These are phyloP conservation scores for Babesia divergens DNA, from an alignment of 169 alveolate species.

Conservation along the genomic window DNA sequence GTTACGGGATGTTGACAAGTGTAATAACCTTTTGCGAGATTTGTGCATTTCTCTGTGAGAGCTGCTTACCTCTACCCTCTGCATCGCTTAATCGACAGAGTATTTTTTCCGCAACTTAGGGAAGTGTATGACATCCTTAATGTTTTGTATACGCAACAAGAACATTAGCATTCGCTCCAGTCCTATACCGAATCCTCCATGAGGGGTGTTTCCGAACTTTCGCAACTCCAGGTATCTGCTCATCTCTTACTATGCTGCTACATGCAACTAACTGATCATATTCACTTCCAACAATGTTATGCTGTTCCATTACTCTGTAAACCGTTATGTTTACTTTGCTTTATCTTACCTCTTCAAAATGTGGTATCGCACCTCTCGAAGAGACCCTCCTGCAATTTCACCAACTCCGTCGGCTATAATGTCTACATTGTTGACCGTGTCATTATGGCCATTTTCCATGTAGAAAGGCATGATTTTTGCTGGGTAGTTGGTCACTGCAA, in stretches of 20 bases:
- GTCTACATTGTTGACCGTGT: slow-evolving; percentile 96
- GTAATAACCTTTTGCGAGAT: not conserved
- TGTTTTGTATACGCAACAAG: slow-evolving; percentile 94
- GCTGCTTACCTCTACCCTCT: not conserved
- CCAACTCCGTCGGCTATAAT: slow-evolving; percentile 93
- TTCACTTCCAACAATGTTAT: slow-evolving; percentile 66
- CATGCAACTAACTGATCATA: slow-evolving; percentile 72
- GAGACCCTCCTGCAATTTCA: slow-evolving; percentile 95
- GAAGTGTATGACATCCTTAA: slow-evolving; percentile 98
- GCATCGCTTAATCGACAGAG: slow-evolving; percentile 69
- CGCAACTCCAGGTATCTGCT: slow-evolving; percentile 88
- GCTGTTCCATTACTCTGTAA: slow-evolving; percentile 78
- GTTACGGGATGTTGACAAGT: slow-evolving; percentile 13
- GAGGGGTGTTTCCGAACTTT: slow-evolving; percentile 95
- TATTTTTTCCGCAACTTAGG: slow-evolving; percentile 89
- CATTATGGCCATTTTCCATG: slow-evolving; percentile 86
- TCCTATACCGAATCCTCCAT: slow-evolving; percentile 98
- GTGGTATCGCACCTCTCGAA: slow-evolving; percentile 88
- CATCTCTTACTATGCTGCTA: no score
- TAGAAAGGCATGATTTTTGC: slow-evolving; percentile 88
- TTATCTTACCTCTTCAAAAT: slow-evolving; percentile 56
- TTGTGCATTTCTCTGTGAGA: not conserved
- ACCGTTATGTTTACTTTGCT: not conserved
- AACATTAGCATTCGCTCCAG: slow-evolving; percentile 96
- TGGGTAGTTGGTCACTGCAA: slow-evolving; percentile 84